phyloP scores from a whole-genome alignment of 2,329 filamentous ascomycete genomes.

The Thelonectria rubi region DNA sequence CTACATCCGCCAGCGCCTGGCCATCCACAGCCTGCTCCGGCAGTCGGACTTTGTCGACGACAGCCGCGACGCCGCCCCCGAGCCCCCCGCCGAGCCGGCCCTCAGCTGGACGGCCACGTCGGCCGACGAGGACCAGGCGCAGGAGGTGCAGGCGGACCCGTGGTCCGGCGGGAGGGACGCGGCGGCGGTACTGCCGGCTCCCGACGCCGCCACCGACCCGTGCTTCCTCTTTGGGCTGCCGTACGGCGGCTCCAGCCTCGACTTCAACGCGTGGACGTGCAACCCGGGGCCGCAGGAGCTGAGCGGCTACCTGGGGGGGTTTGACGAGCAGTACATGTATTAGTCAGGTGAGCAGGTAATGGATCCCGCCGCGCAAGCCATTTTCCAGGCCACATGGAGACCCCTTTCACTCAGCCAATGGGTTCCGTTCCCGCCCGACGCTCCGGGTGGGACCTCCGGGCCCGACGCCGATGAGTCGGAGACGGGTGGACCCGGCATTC shows the following conservation, averaged over 20 bases:
- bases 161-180: constrained; percentile 3
- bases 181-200: constrained; percentile 15
- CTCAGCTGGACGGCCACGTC: constrained; percentile 36
- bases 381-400: background rate
- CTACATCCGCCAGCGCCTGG: constrained; percentile 45
- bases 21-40: constrained; percentile 51
- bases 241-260: constrained; percentile 31
- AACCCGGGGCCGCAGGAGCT: constrained; percentile 30
- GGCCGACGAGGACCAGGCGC: constrained; percentile 33
- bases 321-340: constrained; percentile 43
- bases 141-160: constrained; percentile 9
- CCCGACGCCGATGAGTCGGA: constrained; percentile 16
- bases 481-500: constrained; percentile 16
- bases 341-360: constrained; percentile 5
- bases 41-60: constrained; percentile 53
- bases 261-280: constrained; percentile 36
- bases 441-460: constrained; percentile 25
- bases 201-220: constrained; percentile 29
- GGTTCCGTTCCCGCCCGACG: constrained; percentile 16
- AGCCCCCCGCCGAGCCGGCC: constrained; percentile 30
- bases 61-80: constrained; percentile 46
- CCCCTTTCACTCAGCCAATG: constrained; percentile 21
- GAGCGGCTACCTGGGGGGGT: constrained; percentile 27
- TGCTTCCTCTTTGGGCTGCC: constrained; percentile 38
- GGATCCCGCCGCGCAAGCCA: background rate